Evolutionary conservation across 2,329 filamentous ascomycete genomes (phyloP), one percentile per base, ranked within the genome.

Genomic region (Alternaria postmessia): DNA sequence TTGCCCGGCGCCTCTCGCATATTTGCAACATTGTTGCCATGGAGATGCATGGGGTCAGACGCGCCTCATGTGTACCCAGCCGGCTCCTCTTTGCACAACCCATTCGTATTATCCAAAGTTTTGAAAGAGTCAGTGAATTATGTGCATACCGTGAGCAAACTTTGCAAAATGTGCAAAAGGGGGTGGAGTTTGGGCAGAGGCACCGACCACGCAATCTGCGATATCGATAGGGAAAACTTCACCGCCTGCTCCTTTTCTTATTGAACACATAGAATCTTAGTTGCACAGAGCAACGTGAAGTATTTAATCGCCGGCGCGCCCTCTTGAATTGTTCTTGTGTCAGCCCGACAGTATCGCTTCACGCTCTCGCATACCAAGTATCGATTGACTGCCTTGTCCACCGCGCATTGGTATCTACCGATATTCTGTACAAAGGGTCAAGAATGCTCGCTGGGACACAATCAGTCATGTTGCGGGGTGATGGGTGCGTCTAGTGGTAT

Each of bases 51-150:
- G 53, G 57, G 57, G 57, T 59, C 52, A 49, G 51, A 24, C 44
- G 57, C 54, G 57, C 57, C 57, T 59, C 57, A 59, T 55, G 51
- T 59, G 57, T 55, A 59, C 57, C 57, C 51, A 53, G 51, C 51
- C 32, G 46, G 46, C 34, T 36, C 46, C 46, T 55, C 26, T 53
- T 47, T 46, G 57, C 57, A 44, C 57, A 59, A 59, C 44, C 54
- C 34, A 12, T 49, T 36, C 46, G 46, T 49, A 49, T 49, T 36
- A 7, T 49, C 14, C 46, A 36, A 49, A 36, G 9, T n/a, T 36
- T n/a, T 22, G 20, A 34, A 49, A 49, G 20, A 49, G 46, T 49
- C 46, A 49, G 46, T 26, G 34, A 49, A 49, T 49, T 49, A 49
- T 49, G 32, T 36, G 46, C 32, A 38, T 12, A 22, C 14, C 20